Percentiles rank a stretch among this genome's conserved stretches.
These are phyloP conservation scores for Delonix regia DNA, from an alignment of 306 rosid species.

Conservation along the genomic window DNA sequence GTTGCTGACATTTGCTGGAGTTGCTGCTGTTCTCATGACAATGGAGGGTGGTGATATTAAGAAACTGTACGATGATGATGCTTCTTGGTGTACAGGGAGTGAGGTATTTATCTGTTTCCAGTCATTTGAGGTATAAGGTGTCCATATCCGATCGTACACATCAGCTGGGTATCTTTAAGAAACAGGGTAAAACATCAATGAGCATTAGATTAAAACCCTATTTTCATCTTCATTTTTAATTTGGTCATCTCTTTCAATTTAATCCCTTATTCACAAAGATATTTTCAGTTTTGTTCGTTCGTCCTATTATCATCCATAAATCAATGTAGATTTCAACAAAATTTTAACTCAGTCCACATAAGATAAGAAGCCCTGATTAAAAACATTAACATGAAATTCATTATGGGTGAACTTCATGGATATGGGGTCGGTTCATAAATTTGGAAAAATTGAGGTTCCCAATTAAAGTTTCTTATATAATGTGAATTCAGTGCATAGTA, in stretches of 20 bases:
- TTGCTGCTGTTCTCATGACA: constrained; percentile 44
- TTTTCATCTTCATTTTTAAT: neutral
- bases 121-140: constrained; percentile 36
- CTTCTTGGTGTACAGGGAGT: constrained; percentile 25
- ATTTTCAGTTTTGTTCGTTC: neutral
- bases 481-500: too few species aligned
- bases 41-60: constrained; percentile 37
- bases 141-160: constrained; percentile 50
- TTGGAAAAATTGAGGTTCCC: too few species aligned
- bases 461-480: too few species aligned
- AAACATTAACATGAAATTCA: neutral
- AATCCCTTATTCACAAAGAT: neutral
- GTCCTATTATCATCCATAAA: neutral
- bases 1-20: constrained; percentile 33
- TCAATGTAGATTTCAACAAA: neutral
- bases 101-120: constrained; percentile 39
- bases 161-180: constrained; percentile 47
- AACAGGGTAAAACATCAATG: neutral
- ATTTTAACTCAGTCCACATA: too few species aligned
- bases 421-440: too few species aligned
- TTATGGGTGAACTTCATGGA: too few species aligned
- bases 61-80: constrained; percentile 28
- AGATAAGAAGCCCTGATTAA: neutral
- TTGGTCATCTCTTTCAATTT: neutral
- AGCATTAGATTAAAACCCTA: neutral